These are phyloP conservation scores for Volvox reticuliferus DNA, from an alignment of 139 green algal genomes.

Conservation along the genomic window DNA sequence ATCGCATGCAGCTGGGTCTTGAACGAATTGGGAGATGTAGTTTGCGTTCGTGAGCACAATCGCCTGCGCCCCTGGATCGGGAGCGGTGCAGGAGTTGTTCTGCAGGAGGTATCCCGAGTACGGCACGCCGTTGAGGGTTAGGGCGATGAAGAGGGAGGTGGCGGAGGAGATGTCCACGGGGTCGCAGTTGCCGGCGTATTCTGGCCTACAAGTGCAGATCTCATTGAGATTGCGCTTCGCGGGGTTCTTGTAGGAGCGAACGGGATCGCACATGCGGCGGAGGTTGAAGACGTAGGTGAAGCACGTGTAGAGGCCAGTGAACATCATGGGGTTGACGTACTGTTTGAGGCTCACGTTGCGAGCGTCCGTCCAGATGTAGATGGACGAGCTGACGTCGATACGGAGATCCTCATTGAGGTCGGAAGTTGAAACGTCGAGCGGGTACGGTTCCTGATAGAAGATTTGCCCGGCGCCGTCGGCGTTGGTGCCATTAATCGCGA, in stretches of 20 bases:
- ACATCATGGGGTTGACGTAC: conserved; percentile 35
- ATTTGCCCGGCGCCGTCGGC: not conserved
- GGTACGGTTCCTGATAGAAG: conserved; percentile 19
- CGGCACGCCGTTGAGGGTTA: conserved; percentile 40
- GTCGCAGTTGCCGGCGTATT: not conserved
- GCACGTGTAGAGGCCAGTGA: conserved; percentile 9
- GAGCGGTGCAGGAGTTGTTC: not conserved
- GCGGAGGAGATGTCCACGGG: conserved; percentile 20
- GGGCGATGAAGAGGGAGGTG: not conserved
- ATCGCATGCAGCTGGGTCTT: not conserved
- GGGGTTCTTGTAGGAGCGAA: not conserved
- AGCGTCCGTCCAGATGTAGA: conserved; percentile 48
- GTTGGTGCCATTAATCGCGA: conserved; percentile 14
- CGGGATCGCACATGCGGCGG: conserved; percentile 17
- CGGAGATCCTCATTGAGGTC: not conserved
- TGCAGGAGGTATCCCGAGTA: not conserved
- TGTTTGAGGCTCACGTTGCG: conserved; percentile 16
- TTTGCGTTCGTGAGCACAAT: conserved; percentile 28
- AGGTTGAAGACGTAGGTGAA: conserved; percentile 44
- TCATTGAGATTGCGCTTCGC: conserved; percentile 29
- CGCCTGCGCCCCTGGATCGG: not conserved
- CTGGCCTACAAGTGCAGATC: conserved; percentile 20
- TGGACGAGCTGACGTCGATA: not conserved
- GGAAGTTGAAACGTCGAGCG: not conserved
- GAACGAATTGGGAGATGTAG: conserved; percentile 27